Conservation (phyloP, 2,329 filamentous ascomycete genomes). For the Fusarium burgessii region DNA sequence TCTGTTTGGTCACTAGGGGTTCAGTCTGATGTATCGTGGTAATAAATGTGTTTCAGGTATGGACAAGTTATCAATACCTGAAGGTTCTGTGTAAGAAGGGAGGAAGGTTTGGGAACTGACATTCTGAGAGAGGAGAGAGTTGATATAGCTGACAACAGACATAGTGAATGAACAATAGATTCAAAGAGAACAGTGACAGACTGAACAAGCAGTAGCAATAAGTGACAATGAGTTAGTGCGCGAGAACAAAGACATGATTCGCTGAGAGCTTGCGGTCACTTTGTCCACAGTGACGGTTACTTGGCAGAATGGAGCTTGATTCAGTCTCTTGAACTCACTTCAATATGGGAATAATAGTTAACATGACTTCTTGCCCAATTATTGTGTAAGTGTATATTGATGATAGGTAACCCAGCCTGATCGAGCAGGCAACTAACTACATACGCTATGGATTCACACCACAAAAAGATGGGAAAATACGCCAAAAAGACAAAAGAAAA, state of each 20-base stretch:
- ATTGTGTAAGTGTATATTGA: not conserved
- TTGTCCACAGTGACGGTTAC: not conserved
- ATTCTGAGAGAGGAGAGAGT: not conserved
- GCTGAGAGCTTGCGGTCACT: not conserved
- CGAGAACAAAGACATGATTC: slow-evolving; percentile 4
- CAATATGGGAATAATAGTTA: not conserved
- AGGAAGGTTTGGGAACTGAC: not conserved
- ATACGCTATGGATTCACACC: not conserved
- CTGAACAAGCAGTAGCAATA: not conserved
- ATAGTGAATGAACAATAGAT: not conserved
- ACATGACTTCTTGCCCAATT: too few species aligned
- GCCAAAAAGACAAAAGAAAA: not conserved
- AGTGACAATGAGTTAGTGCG: not conserved
- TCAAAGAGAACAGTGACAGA: not conserved
- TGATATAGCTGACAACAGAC: not conserved
- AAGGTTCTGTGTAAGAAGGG: not conserved
- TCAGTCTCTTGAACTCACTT: not conserved
- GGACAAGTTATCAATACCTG: not conserved
- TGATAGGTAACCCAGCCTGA: not conserved
- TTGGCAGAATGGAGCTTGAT: not conserved
- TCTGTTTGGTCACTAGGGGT: not conserved
- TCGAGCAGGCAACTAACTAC: not conserved
- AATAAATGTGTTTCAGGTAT: not conserved
- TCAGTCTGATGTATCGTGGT: not conserved
- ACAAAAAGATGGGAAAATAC: not conserved